Conservation (phyloP, 1,284 basidiomycete species). For the Farysia itapuensis region DNA sequence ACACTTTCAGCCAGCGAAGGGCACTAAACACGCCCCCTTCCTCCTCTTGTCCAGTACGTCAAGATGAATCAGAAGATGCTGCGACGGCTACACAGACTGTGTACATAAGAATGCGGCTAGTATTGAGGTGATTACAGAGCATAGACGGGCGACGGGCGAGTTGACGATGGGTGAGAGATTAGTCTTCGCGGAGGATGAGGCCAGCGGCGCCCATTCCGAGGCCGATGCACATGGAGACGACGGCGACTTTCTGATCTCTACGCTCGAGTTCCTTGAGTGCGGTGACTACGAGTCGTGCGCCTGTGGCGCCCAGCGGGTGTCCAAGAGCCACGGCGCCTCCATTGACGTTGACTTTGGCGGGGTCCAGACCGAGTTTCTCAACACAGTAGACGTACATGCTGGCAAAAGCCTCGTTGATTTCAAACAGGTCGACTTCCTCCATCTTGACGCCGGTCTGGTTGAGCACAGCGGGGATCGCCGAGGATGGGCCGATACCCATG, state of each 20-base stretch:
- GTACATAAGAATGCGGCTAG: too few species aligned
- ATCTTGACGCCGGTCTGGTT: conserved; percentile 69
- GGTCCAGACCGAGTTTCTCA: conserved; percentile 72
- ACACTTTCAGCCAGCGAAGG: too few species aligned
- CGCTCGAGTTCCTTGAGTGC: conserved; percentile 79
- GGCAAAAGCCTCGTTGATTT: conserved; percentile 74
- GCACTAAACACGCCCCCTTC: too few species aligned
- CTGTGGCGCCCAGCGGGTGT: conserved; percentile 84
- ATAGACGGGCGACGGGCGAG: too few species aligned
- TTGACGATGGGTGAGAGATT: too few species aligned
- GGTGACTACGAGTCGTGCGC: conserved; percentile 82
- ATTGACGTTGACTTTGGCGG: conserved; percentile 70
- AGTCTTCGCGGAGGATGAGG: conserved; percentile 68
- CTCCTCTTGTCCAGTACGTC: too few species aligned
- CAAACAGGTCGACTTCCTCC: conserved; percentile 77
- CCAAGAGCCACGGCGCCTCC: conserved; percentile 88
- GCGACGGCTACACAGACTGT: too few species aligned
- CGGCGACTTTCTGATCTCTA: conserved; percentile 75
- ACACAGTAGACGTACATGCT: conserved; percentile 67
- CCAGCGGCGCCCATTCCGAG: conserved; percentile 81
- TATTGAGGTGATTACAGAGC: too few species aligned
- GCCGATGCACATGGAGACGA: conserved; percentile 80
- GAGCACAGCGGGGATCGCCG: conserved; percentile 61
- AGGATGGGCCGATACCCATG: conserved; percentile 70
- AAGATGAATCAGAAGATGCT: too few species aligned